Conservation (phyloP, 2,329 filamentous ascomycete species). For the Sarocladium strictum region DNA sequence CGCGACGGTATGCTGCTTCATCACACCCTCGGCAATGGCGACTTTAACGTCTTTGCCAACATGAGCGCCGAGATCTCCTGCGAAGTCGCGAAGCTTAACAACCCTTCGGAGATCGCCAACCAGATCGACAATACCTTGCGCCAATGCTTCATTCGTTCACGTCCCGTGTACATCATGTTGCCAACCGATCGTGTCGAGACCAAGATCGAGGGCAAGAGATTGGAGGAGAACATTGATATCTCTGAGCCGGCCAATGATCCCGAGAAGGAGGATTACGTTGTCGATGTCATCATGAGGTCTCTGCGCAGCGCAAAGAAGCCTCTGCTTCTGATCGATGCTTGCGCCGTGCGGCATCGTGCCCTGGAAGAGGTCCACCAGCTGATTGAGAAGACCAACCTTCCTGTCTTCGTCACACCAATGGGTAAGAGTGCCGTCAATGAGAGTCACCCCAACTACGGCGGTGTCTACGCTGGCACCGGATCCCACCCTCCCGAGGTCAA, state of each 20-base stretch:
- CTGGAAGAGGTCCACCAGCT: constrained; percentile 67
- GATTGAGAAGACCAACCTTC: constrained; percentile 66
- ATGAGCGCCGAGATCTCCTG: constrained; percentile 72
- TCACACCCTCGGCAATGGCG: constrained; percentile 69
- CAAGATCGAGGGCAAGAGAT: constrained; percentile 67
- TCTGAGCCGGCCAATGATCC: constrained; percentile 57
- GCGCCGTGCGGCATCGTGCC: constrained; percentile 70
- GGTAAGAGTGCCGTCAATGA: constrained; percentile 82
- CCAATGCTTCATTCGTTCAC: constrained; percentile 66
- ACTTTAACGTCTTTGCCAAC: constrained; percentile 76
- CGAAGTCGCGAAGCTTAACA: constrained; percentile 63
- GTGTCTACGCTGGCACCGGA: constrained; percentile 78
- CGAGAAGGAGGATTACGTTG: constrained; percentile 75
- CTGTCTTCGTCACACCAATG: constrained; percentile 86
- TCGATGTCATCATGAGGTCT: constrained; percentile 69
- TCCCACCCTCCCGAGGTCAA: constrained; percentile 59
- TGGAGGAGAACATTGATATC: constrained; percentile 67
- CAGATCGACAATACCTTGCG: constrained; percentile 74
- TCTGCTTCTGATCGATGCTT: constrained; percentile 76
- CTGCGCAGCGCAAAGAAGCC: constrained; percentile 69
- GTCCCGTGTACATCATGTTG: constrained; percentile 78
- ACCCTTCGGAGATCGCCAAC: constrained; percentile 61
- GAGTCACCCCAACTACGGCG: constrained; percentile 67
- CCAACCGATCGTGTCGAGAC: constrained; percentile 74
- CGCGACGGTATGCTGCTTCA: constrained; percentile 47